Evolutionary conservation across 495 filamentous ascomycete species (phyloP), one percentile per base, ranked within the genome.

Genomic region (Cenococcum geophilum): DNA sequence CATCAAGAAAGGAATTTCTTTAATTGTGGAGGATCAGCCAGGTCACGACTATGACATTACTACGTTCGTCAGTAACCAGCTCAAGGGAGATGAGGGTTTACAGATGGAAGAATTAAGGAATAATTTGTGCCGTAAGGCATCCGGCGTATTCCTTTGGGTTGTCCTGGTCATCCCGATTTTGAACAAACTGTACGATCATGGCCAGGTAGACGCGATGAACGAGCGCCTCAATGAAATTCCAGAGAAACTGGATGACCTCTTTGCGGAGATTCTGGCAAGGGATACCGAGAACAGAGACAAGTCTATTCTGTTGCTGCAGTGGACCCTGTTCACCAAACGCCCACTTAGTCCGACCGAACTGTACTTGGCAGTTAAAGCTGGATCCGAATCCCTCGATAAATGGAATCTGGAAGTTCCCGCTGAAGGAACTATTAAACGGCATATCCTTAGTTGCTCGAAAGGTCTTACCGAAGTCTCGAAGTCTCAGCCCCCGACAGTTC

Each of bases 1-100:
- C 0, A 71, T 76, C 3, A 22, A 59, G 5, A 61, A 62, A 5
- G 73, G 76, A 4, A 59, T 72, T 2, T 49, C 61, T 20, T 27
- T 72, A 34, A 68, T 65, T 22, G 59, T 72, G 40, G 64, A 70
- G 42, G 11, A 69, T 72, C 16, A 53, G 20, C 14, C 16, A 23
- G 50, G 22, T 1, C 50, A 53, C 18, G 27, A 34, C 27, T n/a
- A 22, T 53, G 50, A 53, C 14, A 53, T 53, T 5, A 34, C 4
- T 23, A 4, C 14, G 6, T 53, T 2, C 22, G 22, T 53, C 20
- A 23, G 18, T 3, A 16, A 4, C 27, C 14, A 34, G 27, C 22
- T 53, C 14, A 53, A 4, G 1, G 16, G 14, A 53, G 50, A 16
- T n/a, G 22, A 53, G 4, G 16, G 51, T n/a, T 8, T 27, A 34